Evolutionary conservation across 257 asterid species (phyloP).

Genomic region (Primulina tabacum): DNA sequence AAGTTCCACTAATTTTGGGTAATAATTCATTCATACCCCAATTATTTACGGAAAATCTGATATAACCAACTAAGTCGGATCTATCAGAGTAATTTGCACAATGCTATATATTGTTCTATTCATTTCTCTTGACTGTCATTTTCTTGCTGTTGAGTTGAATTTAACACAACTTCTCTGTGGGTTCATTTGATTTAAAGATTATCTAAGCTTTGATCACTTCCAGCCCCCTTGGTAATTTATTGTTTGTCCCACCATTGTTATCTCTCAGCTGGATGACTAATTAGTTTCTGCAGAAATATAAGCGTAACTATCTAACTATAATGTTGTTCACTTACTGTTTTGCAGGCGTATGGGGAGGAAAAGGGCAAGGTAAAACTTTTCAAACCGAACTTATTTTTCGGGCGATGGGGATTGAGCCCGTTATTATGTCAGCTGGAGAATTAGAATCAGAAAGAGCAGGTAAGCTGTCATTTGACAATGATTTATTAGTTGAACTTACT

Average conservation of each 20-base stretch:
- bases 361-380: slow-evolving; percentile 94
- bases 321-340: slow-evolving; percentile 17
- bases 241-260: neutral
- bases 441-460: slow-evolving; percentile 97
- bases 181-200: no score
- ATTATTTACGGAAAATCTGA: no score
- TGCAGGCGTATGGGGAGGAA: slow-evolving; percentile 94
- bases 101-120: no score
- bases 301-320: slow-evolving; percentile 6
- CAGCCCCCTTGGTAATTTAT: neutral
- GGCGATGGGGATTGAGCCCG: slow-evolving; percentile 84
- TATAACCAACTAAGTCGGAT: no score
- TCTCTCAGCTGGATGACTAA: neutral
- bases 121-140: no score
- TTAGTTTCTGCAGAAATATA: neutral
- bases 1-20: slow-evolving; percentile 87
- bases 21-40: slow-evolving; percentile 13
- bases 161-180: no score
- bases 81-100: no score
- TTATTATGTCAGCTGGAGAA: slow-evolving; percentile 96
- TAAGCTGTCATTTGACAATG: slow-evolving; percentile 26
- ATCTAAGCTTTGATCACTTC: no score
- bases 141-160: no score
- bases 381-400: slow-evolving; percentile 92
- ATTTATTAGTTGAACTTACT: neutral